Conservation (phyloP, 179 eudicot species). For the Gypsophila paniculata region DNA sequence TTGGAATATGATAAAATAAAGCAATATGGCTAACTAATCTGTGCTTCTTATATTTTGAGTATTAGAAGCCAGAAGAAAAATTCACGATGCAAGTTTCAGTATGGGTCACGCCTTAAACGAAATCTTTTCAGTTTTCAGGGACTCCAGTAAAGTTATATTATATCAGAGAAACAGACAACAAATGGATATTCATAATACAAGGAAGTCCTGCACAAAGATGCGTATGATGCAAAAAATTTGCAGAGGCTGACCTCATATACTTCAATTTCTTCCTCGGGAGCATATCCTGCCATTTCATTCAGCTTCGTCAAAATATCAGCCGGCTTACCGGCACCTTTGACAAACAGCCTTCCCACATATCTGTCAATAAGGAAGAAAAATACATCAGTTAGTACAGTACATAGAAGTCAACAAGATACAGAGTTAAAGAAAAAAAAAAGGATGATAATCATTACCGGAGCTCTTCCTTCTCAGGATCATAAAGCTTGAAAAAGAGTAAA, state of each 20-base stretch:
- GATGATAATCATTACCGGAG: conserved; percentile 47
- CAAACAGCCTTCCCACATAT: conserved; percentile 69
- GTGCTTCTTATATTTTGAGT: no score
- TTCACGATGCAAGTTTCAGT: no score
- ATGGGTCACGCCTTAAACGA: no score
- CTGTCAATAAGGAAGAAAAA: conserved; percentile 32
- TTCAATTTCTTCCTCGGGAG: conserved; percentile 71
- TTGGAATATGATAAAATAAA: no score
- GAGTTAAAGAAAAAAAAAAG: neutral
- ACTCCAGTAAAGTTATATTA: neutral
- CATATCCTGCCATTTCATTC: conserved; percentile 74
- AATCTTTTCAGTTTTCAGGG: no score
- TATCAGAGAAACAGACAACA: neutral
- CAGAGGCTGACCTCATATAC: conserved; percentile 61
- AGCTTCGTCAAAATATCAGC: conserved; percentile 51
- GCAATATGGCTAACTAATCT: no score
- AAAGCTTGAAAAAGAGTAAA: conserved; percentile 82
- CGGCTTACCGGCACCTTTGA: conserved; percentile 56
- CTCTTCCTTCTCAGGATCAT: conserved; percentile 78
- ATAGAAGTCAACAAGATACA: neutral
- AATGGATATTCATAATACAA: neutral
- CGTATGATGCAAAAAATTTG: neutral
- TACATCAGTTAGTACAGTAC: conserved; percentile 8
- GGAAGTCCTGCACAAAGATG: neutral
- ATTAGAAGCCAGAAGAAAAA: no score